phyloP scores from a whole-genome alignment of 148 eudicot genomes.

The Chenopodium suecicum region DNA sequence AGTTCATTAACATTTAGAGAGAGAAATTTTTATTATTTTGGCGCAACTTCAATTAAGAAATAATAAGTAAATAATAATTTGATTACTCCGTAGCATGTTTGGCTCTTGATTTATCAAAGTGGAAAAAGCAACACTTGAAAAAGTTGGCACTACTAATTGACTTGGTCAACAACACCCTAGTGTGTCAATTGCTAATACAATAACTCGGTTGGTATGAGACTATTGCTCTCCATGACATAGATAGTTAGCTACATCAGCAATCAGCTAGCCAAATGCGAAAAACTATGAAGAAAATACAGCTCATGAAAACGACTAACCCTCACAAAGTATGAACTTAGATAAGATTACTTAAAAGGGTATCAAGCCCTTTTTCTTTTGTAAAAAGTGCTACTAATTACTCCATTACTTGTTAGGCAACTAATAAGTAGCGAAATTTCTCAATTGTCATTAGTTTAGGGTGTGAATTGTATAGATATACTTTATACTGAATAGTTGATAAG shows the following conservation, averaged over 20 bases:
- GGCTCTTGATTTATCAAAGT: too few relatives aligned
- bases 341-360: not conserved
- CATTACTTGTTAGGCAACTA: too few relatives aligned
- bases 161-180: not conserved
- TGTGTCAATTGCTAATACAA: not conserved
- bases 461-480: too few relatives aligned
- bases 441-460: too few relatives aligned
- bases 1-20: too few relatives aligned
- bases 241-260: not conserved
- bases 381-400: not conserved
- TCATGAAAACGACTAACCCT: slow-evolving; percentile 1
- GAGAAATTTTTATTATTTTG: too few relatives aligned
- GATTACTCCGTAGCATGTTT: too few relatives aligned
- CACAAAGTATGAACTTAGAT: not conserved
- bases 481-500: not conserved
- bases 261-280: not conserved
- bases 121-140: not conserved
- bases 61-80: too few relatives aligned
- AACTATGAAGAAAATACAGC: not conserved
- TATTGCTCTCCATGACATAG: not conserved
- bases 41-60: too few relatives aligned
- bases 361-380: not conserved
- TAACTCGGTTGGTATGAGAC: not conserved
- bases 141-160: not conserved
- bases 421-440: too few relatives aligned